These are phyloP conservation scores for Zygosaccharomyces pseudorouxii DNA, from an alignment of 805 yeast species.

Conservation along the genomic window DNA sequence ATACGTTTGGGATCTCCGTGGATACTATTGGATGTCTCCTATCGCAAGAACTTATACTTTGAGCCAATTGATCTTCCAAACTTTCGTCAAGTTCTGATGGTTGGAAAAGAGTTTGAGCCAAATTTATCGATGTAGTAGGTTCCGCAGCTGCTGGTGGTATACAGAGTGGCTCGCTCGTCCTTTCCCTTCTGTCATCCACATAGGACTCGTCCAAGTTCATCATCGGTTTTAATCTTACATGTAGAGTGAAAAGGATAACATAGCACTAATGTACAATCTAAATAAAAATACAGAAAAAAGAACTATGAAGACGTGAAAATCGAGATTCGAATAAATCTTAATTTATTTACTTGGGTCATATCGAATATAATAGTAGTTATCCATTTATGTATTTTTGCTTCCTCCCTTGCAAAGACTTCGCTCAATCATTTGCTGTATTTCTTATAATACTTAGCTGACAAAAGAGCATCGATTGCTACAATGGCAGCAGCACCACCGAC, in stretches of 20 bases:
- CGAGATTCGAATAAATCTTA: neutral
- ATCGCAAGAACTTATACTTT: conserved; percentile 21
- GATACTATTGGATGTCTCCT: conserved; percentile 23
- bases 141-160: conserved; percentile 6
- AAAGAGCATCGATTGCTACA: conserved; percentile 49
- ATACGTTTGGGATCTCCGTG: conserved; percentile 30
- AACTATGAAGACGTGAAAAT: neutral
- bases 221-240: neutral
- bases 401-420: neutral
- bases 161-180: neutral
- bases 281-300: neutral
- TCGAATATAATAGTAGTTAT: neutral
- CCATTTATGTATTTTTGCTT: neutral
- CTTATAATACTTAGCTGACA: conserved; percentile 48
- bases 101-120: conserved; percentile 14
- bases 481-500: conserved; percentile 52
- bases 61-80: conserved; percentile 15
- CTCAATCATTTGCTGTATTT: neutral
- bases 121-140: conserved; percentile 18
- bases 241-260: neutral
- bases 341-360: neutral
- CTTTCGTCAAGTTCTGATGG: conserved; percentile 11
- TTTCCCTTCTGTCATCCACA: conserved; percentile 2
- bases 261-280: neutral
- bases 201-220: conserved; percentile 3